Evolutionary conservation across 1,284 basidiomycete genomes (phyloP).

Genomic region (Leccinum angustisporum): DNA sequence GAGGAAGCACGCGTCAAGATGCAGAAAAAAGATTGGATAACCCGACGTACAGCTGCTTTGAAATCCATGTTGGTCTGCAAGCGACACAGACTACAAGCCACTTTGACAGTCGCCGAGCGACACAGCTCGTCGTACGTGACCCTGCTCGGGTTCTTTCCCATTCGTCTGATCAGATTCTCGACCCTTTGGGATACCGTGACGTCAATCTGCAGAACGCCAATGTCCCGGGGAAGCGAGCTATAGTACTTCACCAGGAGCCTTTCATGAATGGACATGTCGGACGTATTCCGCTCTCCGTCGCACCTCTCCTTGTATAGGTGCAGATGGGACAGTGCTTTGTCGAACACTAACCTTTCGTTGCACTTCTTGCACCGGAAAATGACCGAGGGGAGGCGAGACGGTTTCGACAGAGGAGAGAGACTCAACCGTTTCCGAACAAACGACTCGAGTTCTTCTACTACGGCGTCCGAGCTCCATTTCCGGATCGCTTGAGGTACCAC

Average conservation of each 20-base stretch:
- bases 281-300: no score
- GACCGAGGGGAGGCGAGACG: slow-evolving; percentile 11
- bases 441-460: slow-evolving; percentile 15
- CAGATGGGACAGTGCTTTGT: slow-evolving; percentile 11
- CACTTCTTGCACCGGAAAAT: slow-evolving; percentile 16
- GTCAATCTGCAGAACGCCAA: slow-evolving; percentile 11
- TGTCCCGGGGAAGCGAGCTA: neutral
- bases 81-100: slow-evolving; percentile 14
- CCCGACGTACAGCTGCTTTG: slow-evolving; percentile 6
- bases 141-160: slow-evolving; percentile 12
- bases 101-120: slow-evolving; percentile 9
- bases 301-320: slow-evolving; percentile 8
- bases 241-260: neutral
- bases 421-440: slow-evolving; percentile 1
- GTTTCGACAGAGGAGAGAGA: slow-evolving; percentile 8
- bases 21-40: neutral
- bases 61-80: slow-evolving; percentile 11
- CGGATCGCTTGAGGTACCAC: slow-evolving; percentile 1
- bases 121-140: slow-evolving; percentile 1
- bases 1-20: neutral
- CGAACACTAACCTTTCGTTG: slow-evolving; percentile 5
- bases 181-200: slow-evolving; percentile 6
- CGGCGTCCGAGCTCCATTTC: slow-evolving; percentile 12
- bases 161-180: slow-evolving; percentile 14
- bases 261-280: neutral